Evolutionary conservation across 768 basidiomycete genomes (phyloP).

Genomic region (Fomitopsis serialis): DNA sequence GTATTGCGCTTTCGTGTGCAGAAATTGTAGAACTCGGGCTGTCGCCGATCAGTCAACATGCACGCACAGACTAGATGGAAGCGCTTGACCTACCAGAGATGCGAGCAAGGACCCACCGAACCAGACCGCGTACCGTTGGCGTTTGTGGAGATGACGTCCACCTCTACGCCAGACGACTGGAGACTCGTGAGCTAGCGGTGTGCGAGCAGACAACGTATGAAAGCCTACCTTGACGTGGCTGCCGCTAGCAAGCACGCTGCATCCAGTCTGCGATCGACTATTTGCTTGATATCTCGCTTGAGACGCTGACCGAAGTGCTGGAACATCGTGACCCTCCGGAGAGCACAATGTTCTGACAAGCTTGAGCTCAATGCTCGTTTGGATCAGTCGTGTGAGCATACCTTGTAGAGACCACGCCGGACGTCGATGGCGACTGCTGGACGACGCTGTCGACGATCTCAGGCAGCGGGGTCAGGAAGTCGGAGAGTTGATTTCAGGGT

Average conservation of each 20-base stretch:
- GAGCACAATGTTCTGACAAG: slow-evolving; percentile 83
- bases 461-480: slow-evolving; percentile 94
- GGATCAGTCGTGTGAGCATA: slow-evolving; percentile 21
- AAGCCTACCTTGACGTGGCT: slow-evolving; percentile 62
- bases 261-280: slow-evolving; percentile 88
- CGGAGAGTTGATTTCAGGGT: slow-evolving; percentile 98
- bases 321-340: slow-evolving; percentile 99
- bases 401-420: slow-evolving; percentile 94
- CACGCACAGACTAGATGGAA: background rate
- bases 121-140: slow-evolving; percentile 97
- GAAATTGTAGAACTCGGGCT: slow-evolving; percentile 94
- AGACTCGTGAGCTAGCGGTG: background rate
- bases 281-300: slow-evolving; percentile 90
- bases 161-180: slow-evolving; percentile 93
- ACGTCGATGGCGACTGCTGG: slow-evolving; percentile 93
- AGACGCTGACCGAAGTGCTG: slow-evolving; percentile 96
- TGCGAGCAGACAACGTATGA: background rate
- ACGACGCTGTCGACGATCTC: slow-evolving; percentile 96
- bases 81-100: slow-evolving; percentile 59
- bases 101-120: slow-evolving; percentile 95
- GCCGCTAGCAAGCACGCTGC: slow-evolving; percentile 71
- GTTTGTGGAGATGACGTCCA: slow-evolving; percentile 99
- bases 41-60: background rate
- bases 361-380: background rate
- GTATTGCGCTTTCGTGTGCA: slow-evolving; percentile 95